phyloP scores from a whole-genome alignment of 805 yeast species.

The Wickerhamomyces strasburgensis region DNA sequence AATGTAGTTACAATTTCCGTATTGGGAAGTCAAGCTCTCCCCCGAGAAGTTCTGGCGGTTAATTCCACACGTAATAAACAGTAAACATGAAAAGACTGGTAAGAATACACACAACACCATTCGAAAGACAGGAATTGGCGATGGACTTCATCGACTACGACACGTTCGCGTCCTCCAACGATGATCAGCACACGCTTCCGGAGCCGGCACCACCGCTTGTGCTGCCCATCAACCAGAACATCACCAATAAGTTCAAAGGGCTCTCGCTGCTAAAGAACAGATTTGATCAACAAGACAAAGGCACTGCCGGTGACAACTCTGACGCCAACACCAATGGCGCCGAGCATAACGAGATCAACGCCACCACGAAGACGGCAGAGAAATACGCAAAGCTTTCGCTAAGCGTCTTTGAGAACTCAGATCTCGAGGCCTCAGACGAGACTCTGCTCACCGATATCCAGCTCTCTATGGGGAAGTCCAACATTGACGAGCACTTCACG shows the following conservation, averaged over 20 bases:
- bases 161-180: slow-evolving; percentile 8
- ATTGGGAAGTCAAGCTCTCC: too few relatives aligned
- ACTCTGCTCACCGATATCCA: slow-evolving; percentile 13
- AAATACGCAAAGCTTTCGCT: slow-evolving; percentile 47
- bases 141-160: slow-evolving; percentile 28
- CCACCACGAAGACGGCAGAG: slow-evolving; percentile 30
- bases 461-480: not conserved
- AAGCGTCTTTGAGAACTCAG: slow-evolving; percentile 28
- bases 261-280: slow-evolving; percentile 31
- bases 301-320: slow-evolving; percentile 1
- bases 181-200: slow-evolving; percentile 14
- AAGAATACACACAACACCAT: too few relatives aligned
- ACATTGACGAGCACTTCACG: slow-evolving; percentile 8
- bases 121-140: too few relatives aligned
- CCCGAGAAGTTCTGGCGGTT: too few relatives aligned
- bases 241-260: slow-evolving; percentile 33
- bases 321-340: slow-evolving; percentile 5
- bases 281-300: not conserved
- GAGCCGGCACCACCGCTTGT: slow-evolving; percentile 38
- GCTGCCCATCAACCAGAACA: slow-evolving; percentile 31
- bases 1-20: too few relatives aligned
- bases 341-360: slow-evolving; percentile 1
- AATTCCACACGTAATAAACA: too few relatives aligned
- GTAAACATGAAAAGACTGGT: too few relatives aligned
- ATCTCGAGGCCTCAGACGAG: slow-evolving; percentile 1